Evolutionary conservation across 2,329 filamentous ascomycete genomes (phyloP).

Genomic region (Xylariaceae sp.): DNA sequence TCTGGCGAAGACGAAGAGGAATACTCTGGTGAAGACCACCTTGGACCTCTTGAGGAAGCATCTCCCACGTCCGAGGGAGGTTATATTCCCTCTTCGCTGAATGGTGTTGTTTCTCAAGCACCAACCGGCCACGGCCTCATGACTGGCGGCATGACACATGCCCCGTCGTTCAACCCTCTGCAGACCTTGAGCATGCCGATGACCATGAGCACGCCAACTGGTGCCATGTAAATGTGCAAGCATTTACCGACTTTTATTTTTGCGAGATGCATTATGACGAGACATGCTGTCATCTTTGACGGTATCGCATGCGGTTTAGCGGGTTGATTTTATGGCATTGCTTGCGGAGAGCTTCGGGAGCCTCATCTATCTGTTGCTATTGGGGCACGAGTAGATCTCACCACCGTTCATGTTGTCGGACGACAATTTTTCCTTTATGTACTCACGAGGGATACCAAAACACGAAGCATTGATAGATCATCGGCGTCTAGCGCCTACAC

Average conservation of each 20-base stretch:
- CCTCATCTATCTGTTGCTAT: no score
- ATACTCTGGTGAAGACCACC: slow-evolving; percentile 75
- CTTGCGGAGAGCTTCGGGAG: no score
- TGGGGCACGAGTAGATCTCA: slow-evolving; percentile 6
- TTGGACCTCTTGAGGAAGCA: slow-evolving; percentile 74
- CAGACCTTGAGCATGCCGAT: slow-evolving; percentile 62
- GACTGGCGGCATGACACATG: slow-evolving; percentile 27
- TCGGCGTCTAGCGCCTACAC: slow-evolving; percentile 10
- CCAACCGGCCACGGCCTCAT: slow-evolving; percentile 25
- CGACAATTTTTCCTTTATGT: slow-evolving; percentile 15
- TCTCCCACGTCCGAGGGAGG: slow-evolving; percentile 68
- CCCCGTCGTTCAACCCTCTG: slow-evolving; percentile 49
- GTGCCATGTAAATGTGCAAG: slow-evolving; percentile 29
- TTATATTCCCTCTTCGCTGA: slow-evolving; percentile 53
- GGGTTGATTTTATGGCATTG: slow-evolving; percentile 18
- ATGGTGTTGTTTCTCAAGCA: slow-evolving; percentile 35
- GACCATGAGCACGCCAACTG: slow-evolving; percentile 54
- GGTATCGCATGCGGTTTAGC: slow-evolving; percentile 15
- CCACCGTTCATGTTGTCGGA: slow-evolving; percentile 12
- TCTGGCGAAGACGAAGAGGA: slow-evolving; percentile 86
- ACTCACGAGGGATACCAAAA: slow-evolving; percentile 25
- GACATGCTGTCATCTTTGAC: slow-evolving; percentile 17
- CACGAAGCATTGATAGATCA: slow-evolving; percentile 24
- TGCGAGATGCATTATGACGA: slow-evolving; percentile 16
- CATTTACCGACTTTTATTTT: slow-evolving; percentile 15